Evolutionary conservation across 2,329 filamentous ascomycete genomes (phyloP).

Genomic region (Seiridium unicorne): DNA sequence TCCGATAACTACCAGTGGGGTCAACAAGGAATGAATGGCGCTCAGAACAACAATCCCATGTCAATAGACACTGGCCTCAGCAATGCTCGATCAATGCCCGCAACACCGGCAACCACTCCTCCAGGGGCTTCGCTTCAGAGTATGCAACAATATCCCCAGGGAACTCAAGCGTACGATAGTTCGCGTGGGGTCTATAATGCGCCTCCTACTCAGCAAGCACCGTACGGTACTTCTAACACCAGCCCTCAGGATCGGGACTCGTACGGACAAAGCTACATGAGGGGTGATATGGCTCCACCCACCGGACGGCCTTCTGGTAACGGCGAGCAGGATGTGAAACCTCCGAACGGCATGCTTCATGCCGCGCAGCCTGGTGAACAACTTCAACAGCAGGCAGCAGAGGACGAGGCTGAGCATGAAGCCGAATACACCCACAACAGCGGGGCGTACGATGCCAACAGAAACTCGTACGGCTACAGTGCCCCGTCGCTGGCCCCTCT

Average conservation of each 20-base stretch:
- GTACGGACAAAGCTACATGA: constrained; percentile 68
- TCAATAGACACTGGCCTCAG: constrained; percentile 78
- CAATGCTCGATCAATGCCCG: constrained; percentile 82
- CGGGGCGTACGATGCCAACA: constrained; percentile 69
- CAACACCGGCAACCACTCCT: constrained; percentile 87
- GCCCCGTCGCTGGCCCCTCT: constrained; percentile 65
- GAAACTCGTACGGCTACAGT: constrained; percentile 76
- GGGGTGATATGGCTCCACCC: constrained; percentile 85
- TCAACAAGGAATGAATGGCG: constrained; percentile 58
- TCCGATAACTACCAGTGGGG: constrained; percentile 82
- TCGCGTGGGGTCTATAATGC: constrained; percentile 78
- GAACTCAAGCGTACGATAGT: constrained; percentile 70
- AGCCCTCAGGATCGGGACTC: constrained; percentile 61
- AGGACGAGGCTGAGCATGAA: constrained; percentile 72
- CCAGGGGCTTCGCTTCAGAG: constrained; percentile 74
- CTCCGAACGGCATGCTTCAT: constrained; percentile 66
- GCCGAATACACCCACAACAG: constrained; percentile 86
- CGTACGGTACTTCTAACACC: constrained; percentile 65
- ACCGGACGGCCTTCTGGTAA: constrained; percentile 58
- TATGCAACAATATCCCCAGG: constrained; percentile 74
- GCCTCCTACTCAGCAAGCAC: constrained; percentile 64
- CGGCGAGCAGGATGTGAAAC: constrained; percentile 64
- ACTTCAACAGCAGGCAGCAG: constrained; percentile 51
- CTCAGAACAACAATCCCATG: constrained; percentile 67
- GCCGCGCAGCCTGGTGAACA: constrained; percentile 54